Evolutionary conservation across 768 basidiomycete species (phyloP).

Genomic region (Lactarius hengduanensis): DNA sequence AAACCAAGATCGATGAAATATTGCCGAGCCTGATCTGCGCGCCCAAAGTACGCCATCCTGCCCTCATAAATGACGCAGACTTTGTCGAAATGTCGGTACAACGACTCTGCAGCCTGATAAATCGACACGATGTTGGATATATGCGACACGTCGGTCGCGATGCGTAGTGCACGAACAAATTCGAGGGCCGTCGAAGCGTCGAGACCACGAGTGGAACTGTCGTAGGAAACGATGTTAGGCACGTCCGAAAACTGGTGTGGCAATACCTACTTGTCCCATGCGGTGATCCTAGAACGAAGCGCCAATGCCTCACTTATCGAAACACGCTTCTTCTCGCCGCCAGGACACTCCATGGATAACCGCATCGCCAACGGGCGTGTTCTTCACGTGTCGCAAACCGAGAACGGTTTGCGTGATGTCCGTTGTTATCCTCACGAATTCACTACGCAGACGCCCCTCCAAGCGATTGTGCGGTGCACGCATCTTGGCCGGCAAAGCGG

Average conservation of each 20-base stretch:
- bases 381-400: constrained; percentile 75
- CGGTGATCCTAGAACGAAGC: not conserved
- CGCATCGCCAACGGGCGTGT: constrained; percentile 83
- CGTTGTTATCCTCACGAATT: constrained; percentile 43
- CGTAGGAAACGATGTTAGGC: constrained; percentile 44
- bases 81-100: constrained; percentile 81
- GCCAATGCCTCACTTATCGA: constrained; percentile 63
- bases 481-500: constrained; percentile 61
- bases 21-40: constrained; percentile 63
- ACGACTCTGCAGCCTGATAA: constrained; percentile 71
- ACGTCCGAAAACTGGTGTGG: not conserved
- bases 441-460: constrained; percentile 42
- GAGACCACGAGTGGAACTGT: constrained; percentile 78
- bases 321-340: constrained; percentile 78
- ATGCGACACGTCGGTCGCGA: constrained; percentile 68
- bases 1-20: constrained; percentile 81
- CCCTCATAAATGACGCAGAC: constrained; percentile 82
- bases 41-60: constrained; percentile 79
- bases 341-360: constrained; percentile 80
- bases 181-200: constrained; percentile 89
- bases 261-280: not conserved
- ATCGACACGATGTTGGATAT: not conserved
- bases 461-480: constrained; percentile 61
- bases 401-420: constrained; percentile 70
- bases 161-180: constrained; percentile 72